Evolutionary conservation across 495 filamentous ascomycete genomes (phyloP).

Genomic region (Polyplosphaeria fusca): DNA sequence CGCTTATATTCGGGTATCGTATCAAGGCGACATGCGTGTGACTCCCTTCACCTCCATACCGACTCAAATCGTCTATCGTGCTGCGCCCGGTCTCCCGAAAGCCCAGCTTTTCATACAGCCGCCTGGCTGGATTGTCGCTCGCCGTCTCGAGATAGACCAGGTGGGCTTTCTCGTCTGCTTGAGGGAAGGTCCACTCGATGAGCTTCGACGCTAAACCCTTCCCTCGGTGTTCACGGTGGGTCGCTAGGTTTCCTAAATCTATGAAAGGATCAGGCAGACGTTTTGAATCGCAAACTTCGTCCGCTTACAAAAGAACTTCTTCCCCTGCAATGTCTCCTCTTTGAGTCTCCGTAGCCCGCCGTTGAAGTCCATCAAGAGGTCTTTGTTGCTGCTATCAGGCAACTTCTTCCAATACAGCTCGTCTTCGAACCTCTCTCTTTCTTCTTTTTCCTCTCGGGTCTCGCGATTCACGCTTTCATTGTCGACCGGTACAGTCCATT

Average conservation of each 20-base stretch:
- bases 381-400: conserved; percentile 27
- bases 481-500: conserved; percentile 18
- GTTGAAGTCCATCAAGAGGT: conserved; percentile 27
- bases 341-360: conserved; percentile 2
- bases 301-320: conserved; percentile 13
- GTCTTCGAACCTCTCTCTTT: conserved; percentile 24
- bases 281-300: no score
- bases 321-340: not conserved
- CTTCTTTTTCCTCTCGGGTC: conserved; percentile 9
- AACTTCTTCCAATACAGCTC: conserved; percentile 16
- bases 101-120: conserved; percentile 23
- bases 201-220: conserved; percentile 23
- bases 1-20: conserved; percentile 14
- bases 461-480: not conserved
- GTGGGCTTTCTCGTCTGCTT: conserved; percentile 7
- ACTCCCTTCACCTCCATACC: conserved; percentile 22
- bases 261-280: not conserved
- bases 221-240: conserved; percentile 21
- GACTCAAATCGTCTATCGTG: conserved; percentile 17
- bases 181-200: conserved; percentile 13
- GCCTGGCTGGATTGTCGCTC: conserved; percentile 18
- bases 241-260: conserved; percentile 28
- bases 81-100: conserved; percentile 16
- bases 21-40: conserved; percentile 27
- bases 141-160: conserved; percentile 27